These are phyloP conservation scores for Periconia sp. DNA, from an alignment of 2,329 filamentous ascomycete species.

Conservation along the genomic window DNA sequence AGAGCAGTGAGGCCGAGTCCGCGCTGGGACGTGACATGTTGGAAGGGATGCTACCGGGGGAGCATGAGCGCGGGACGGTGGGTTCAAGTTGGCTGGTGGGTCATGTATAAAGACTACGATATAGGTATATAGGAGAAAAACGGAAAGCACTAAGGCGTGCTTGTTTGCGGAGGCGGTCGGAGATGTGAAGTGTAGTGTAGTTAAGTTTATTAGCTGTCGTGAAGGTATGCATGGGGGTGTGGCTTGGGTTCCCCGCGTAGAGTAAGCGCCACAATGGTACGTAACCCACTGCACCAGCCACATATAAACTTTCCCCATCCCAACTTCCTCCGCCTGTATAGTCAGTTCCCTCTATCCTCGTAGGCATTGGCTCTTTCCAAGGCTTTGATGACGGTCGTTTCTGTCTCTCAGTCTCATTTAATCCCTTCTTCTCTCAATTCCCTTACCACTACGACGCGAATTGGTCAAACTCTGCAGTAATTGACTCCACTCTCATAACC, in stretches of 20 bases:
- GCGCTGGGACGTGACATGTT: constrained; percentile 40
- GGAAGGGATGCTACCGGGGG: constrained; percentile 8
- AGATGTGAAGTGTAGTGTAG: constrained; percentile 15
- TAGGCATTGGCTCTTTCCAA: not conserved
- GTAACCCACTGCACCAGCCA: not conserved
- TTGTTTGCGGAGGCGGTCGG: not conserved
- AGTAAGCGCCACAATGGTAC: not conserved
- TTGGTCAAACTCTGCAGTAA: not conserved
- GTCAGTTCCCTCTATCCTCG: not conserved
- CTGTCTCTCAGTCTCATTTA: not conserved
- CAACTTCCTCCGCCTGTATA: not conserved
- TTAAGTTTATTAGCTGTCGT: too few species aligned
- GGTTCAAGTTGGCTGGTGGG: not conserved
- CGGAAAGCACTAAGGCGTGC: not conserved
- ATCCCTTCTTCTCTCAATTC: not conserved
- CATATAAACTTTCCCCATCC: not conserved
- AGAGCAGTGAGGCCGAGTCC: constrained; percentile 48
- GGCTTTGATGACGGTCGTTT: not conserved
- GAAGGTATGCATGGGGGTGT: constrained; percentile 3
- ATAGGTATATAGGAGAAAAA: not conserved
- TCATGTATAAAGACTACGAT: not conserved
- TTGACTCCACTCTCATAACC: constrained; percentile 7
- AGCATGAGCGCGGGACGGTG: constrained; percentile 11
- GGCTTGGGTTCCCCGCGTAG: not conserved
- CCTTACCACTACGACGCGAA: not conserved